Percentiles rank a stretch among this genome's conserved stretches.
Evolutionary conservation across 2,329 filamentous ascomycete genomes (phyloP).

Genomic region (Trichocomaceae sp.): DNA sequence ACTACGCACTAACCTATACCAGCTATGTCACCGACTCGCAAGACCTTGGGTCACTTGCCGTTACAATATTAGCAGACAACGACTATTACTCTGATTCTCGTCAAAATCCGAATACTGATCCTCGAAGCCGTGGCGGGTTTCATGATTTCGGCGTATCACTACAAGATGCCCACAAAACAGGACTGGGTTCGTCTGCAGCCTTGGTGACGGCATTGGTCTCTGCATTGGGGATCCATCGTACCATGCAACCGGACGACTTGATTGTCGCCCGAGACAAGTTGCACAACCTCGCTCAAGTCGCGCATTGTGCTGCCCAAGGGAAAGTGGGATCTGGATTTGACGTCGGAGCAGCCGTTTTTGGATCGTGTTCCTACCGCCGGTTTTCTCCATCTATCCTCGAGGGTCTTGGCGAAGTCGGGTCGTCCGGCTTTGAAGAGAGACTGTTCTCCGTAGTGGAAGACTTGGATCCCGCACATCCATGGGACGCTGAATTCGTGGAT

Average conservation of each 20-base stretch:
- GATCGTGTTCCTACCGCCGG: constrained; percentile 83
- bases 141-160: constrained; percentile 70
- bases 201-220: constrained; percentile 77
- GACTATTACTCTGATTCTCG: constrained; percentile 84
- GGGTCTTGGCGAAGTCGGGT: constrained; percentile 59
- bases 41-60: constrained; percentile 59
- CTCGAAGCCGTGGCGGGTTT: constrained; percentile 52
- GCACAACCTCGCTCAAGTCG: constrained; percentile 89
- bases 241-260: constrained; percentile 37
- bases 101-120: constrained; percentile 30
- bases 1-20: constrained; percentile 80
- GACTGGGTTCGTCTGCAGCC: constrained; percentile 88
- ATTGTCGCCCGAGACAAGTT: constrained; percentile 54
- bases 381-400: constrained; percentile 75
- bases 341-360: constrained; percentile 86
- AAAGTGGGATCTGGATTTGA: constrained; percentile 97
- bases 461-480: constrained; percentile 44
- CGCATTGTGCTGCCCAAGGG: constrained; percentile 92
- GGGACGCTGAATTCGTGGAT: constrained; percentile 74
- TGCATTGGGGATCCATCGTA: constrained; percentile 40
- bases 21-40: constrained; percentile 43
- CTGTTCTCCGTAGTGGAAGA: constrained; percentile 63
- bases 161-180: constrained; percentile 81
- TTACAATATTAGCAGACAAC: constrained; percentile 89
- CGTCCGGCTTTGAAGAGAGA: constrained; percentile 58